phyloP scores from a whole-genome alignment of 164 flowering plant genomes.

The grape (Vitis vinifera) region ASM3070453v1 NC_081816.1:22906501-22907000 shows the following conservation, averaged over 20 bases:
- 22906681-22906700: no score
- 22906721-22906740: background rate
- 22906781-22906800: slow-evolving; percentile 73
- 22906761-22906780: background rate
- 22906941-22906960: background rate
- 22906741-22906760: background rate
- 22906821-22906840: slow-evolving; percentile 65
- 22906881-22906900: slow-evolving; percentile 34
- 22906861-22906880: slow-evolving; percentile 65
- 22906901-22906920: background rate
- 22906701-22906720: background rate
- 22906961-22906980: background rate
- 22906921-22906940: background rate
- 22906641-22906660: no score
- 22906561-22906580: no score
- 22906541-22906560: no score
- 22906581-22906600: no score
- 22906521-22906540: no score
- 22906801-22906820: slow-evolving; percentile 76
- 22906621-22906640: no score
- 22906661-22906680: no score
- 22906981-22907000: no score
- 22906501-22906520: no score
- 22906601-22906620: no score
- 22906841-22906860: slow-evolving; percentile 68